phyloP scores from a whole-genome alignment of 441 rosid species.

The Jatropha multifida region DNA sequence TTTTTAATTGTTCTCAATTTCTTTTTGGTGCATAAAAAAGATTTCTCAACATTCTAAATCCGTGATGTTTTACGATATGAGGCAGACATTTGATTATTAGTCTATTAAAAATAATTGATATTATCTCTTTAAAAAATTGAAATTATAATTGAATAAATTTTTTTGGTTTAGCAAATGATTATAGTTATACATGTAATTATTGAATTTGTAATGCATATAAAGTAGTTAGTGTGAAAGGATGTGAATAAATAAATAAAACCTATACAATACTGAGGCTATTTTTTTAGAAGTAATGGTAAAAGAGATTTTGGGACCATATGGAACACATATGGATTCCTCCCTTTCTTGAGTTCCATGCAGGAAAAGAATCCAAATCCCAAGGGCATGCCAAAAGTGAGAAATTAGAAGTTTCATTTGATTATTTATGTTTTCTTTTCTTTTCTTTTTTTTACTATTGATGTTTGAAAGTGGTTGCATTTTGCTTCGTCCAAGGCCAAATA shows the following conservation, averaged over 20 bases:
- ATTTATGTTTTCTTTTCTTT: no score
- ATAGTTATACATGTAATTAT: no score
- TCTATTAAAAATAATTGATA: no score
- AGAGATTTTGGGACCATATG: constrained; percentile 17
- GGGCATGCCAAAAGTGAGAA: constrained; percentile 12
- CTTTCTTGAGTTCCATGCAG: constrained; percentile 10
- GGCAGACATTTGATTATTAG: no score
- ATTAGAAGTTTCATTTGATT: constrained; percentile 7
- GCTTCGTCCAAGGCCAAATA: constrained; percentile 8
- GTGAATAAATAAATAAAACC: constrained; percentile 6
- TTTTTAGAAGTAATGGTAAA: background rate
- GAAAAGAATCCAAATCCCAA: constrained; percentile 31
- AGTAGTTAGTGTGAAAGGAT: constrained; percentile 21
- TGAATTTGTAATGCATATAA: background rate
- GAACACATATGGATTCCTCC: constrained; percentile 5
- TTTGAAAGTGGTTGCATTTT: constrained; percentile 13
- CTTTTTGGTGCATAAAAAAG: no score
- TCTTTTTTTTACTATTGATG: background rate
- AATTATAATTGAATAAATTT: no score
- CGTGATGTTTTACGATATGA: no score
- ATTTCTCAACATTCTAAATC: no score
- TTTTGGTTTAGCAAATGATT: no score
- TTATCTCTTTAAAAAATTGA: no score
- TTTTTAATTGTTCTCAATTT: background rate
- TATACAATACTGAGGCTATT: background rate